Conservation (phyloP, 176 grass and related monocot species). For the Avena eriantha region DNA sequence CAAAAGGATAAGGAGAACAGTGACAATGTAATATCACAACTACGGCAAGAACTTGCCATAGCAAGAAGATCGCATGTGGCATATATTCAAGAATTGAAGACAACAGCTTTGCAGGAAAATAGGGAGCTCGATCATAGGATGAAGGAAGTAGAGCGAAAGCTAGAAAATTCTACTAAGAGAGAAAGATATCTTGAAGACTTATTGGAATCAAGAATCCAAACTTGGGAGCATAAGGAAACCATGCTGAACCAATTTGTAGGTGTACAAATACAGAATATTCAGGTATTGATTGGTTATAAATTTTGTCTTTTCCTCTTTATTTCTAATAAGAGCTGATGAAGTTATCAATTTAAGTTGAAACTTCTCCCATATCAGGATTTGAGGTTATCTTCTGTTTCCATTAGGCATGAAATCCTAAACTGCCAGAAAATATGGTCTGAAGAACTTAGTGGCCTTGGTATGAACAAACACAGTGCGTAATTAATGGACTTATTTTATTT, state of each 20-base stretch:
- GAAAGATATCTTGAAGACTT: slow-evolving; percentile 50
- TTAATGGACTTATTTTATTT: slow-evolving; percentile 32
- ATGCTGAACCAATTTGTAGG: slow-evolving; percentile 43
- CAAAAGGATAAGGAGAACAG: slow-evolving; percentile 50
- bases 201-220: slow-evolving; percentile 53
- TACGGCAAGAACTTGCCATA: slow-evolving; percentile 53
- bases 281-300: slow-evolving; percentile 48
- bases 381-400: slow-evolving; percentile 71
- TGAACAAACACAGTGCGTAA: slow-evolving; percentile 6
- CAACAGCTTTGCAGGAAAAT: slow-evolving; percentile 39
- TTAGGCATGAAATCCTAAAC: slow-evolving; percentile 64
- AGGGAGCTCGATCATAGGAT: slow-evolving; percentile 50
- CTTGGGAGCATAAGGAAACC: slow-evolving; percentile 49
- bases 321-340: slow-evolving; percentile 12
- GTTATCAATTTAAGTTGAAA: slow-evolving; percentile 44
- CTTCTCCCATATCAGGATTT: slow-evolving; percentile 65
- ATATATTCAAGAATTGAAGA: slow-evolving; percentile 53
- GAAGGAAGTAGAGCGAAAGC: slow-evolving; percentile 50
- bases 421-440: slow-evolving; percentile 66
- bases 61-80: slow-evolving; percentile 36
- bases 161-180: slow-evolving; percentile 55
- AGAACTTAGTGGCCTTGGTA: slow-evolving; percentile 67
- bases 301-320: background rate
- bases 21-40: slow-evolving; percentile 45
- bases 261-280: slow-evolving; percentile 52